A percentile compares a stretch with the other conserved stretches of the same genome.
Conservation (phyloP, 441 rosid species). For the Geranium incanum region DNA sequence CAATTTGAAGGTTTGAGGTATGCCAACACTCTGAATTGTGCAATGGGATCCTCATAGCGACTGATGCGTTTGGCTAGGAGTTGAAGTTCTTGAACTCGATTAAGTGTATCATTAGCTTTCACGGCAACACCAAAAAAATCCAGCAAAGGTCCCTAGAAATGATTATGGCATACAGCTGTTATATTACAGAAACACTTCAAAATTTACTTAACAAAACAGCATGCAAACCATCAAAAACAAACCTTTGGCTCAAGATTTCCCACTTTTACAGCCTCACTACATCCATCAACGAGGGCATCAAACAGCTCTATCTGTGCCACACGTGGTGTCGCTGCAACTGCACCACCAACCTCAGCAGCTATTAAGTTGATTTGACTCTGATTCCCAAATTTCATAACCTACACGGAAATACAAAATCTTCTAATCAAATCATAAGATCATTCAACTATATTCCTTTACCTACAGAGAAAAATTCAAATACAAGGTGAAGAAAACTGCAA, state of each 20-base stretch:
- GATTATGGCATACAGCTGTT: conserved; percentile 19
- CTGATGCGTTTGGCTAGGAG: conserved; percentile 70
- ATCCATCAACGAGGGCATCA: conserved; percentile 76
- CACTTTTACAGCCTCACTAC: background rate
- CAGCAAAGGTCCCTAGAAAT: conserved; percentile 71
- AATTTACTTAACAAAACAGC: background rate
- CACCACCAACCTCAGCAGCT: conserved; percentile 83
- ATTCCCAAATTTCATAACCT: conserved; percentile 95
- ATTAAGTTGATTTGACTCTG: conserved; percentile 62
- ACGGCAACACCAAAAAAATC: conserved; percentile 97
- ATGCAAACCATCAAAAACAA: background rate
- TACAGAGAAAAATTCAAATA: too few species aligned
- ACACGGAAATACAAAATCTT: too few species aligned
- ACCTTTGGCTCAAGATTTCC: background rate
- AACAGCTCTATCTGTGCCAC: conserved; percentile 88
- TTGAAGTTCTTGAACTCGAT: conserved; percentile 86
- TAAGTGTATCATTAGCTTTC: conserved; percentile 74
- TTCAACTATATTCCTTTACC: too few species aligned
- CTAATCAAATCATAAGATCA: too few species aligned
- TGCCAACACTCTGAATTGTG: conserved; percentile 75
- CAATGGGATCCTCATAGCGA: conserved; percentile 74
- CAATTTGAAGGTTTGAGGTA: conserved; percentile 97
- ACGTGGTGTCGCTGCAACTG: conserved; percentile 59
- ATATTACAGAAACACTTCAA: background rate
- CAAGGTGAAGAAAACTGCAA: too few species aligned